Evolutionary conservation across 2,329 filamentous ascomycete species (phyloP).

Genomic region (Dothistroma pini): DNA sequence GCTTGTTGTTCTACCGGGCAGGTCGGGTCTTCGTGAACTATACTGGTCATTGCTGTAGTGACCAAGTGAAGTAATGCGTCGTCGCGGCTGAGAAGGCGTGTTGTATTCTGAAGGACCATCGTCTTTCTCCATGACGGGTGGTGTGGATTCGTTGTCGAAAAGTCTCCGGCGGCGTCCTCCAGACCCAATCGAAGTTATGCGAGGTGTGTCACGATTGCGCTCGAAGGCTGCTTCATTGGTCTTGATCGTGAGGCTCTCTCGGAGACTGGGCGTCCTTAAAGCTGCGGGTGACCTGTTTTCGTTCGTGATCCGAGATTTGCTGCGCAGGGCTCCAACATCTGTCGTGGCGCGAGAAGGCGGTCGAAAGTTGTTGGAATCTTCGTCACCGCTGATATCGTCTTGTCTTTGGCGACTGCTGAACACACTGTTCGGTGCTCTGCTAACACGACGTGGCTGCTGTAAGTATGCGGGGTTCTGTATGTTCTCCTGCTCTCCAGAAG

Average conservation of each 20-base stretch:
- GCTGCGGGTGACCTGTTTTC: constrained; percentile 16
- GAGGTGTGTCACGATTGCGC: constrained; percentile 8
- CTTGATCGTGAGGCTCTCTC: constrained; percentile 15
- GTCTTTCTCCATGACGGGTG: constrained; percentile 11
- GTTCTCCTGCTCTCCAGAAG: constrained; percentile 28
- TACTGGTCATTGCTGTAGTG: constrained; percentile 5
- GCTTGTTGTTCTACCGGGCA: constrained; percentile 8
- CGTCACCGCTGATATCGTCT: constrained; percentile 32
- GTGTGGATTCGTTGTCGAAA: constrained; percentile 8
- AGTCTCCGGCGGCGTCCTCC: constrained; percentile 6
- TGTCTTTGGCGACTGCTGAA: constrained; percentile 33
- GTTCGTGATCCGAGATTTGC: constrained; percentile 9
- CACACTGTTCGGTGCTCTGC: constrained; percentile 39
- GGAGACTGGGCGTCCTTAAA: constrained; percentile 13
- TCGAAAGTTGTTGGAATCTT: constrained; percentile 40
- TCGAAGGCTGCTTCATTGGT: constrained; percentile 17
- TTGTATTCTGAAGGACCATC: constrained; percentile 9
- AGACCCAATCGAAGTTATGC: constrained; percentile 5
- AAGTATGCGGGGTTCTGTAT: constrained; percentile 27
- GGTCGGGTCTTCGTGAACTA: not conserved
- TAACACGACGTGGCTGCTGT: constrained; percentile 29
- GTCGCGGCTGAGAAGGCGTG: constrained; percentile 13
- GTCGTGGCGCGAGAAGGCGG: constrained; percentile 50
- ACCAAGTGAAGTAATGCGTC: constrained; percentile 13
- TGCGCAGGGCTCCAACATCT: constrained; percentile 39